Conservation (phyloP, 805 yeast genomes). For the Yarrowia keelungensis region DNA sequence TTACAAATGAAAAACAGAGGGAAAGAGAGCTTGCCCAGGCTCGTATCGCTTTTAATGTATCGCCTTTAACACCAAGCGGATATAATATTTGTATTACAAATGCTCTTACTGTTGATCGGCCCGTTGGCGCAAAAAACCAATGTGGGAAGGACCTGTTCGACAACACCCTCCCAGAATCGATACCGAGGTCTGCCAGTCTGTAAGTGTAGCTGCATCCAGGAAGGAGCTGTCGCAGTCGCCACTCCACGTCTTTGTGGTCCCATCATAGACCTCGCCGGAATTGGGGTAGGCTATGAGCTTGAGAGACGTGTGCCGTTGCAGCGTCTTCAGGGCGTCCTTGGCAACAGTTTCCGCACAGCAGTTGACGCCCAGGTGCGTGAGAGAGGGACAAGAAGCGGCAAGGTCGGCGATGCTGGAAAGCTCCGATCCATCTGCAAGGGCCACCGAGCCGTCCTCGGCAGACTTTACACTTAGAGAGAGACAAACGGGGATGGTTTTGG, state of each 20-base stretch:
- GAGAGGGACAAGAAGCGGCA: constrained; percentile 1
- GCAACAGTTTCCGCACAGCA: constrained; percentile 63
- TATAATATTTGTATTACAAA: background rate
- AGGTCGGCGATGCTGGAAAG: constrained; percentile 8
- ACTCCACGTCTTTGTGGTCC: constrained; percentile 55
- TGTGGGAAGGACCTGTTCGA: constrained; percentile 65
- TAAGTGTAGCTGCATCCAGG: constrained; percentile 57
- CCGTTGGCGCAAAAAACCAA: constrained; percentile 40
- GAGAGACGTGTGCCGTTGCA: constrained; percentile 45
- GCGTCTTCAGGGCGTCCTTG: constrained; percentile 51
- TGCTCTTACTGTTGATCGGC: background rate
- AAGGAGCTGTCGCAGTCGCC: constrained; percentile 37
- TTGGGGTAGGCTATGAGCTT: constrained; percentile 74
- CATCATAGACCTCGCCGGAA: constrained; percentile 72
- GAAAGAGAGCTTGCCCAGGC: background rate
- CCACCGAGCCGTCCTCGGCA: constrained; percentile 41
- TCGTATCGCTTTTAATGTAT: constrained; percentile 11
- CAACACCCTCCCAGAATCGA: constrained; percentile 77
- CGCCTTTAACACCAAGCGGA: background rate
- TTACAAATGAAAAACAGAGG: background rate
- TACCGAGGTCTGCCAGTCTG: constrained; percentile 51
- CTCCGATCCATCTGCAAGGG: constrained; percentile 58
- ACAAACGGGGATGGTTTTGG: constrained; percentile 53
- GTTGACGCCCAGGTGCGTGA: constrained; percentile 66
- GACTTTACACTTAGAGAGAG: constrained; percentile 57